Evolutionary conservation across 2,329 filamentous ascomycete genomes (phyloP).

Genomic region (Aspergillus sp.): DNA sequence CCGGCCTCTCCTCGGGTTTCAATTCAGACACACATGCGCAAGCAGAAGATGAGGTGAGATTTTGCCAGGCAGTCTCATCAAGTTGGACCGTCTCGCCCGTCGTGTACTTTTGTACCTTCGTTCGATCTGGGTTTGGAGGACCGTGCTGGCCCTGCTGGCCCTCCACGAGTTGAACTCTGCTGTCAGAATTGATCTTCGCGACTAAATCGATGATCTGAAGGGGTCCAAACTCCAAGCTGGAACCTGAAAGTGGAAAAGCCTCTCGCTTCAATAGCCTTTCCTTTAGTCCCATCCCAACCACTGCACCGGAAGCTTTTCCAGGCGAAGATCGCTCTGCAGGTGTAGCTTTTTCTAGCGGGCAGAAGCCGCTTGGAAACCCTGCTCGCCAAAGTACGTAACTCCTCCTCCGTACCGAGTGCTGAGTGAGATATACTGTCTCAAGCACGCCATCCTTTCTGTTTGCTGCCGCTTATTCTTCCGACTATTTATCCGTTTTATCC

Average conservation of each 20-base stretch:
- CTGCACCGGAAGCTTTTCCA: constrained; percentile 6
- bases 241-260: not conserved
- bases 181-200: not conserved
- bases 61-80: not conserved
- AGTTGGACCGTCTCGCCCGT: not conserved
- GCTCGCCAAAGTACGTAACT: not conserved
- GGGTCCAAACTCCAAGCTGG: not conserved
- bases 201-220: constrained; percentile 3
- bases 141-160: not conserved
- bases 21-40: not conserved
- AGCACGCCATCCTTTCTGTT: not conserved
- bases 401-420: no score
- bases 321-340: constrained; percentile 7
- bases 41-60: constrained; percentile 3
- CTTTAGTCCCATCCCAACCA: not conserved
- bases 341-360: not conserved
- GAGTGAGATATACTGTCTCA: no score
- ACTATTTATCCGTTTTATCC: not conserved
- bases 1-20: constrained; percentile 5
- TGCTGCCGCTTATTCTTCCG: not conserved
- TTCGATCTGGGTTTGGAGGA: not conserved
- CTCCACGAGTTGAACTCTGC: not conserved
- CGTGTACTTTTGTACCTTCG: not conserved
- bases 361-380: not conserved
- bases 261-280: not conserved